A percentile compares a stretch with the other conserved stretches of the same genome.
Evolutionary conservation across 1,284 basidiomycete genomes (phyloP).

Genomic region (Lentinula novae-zelandiae): DNA sequence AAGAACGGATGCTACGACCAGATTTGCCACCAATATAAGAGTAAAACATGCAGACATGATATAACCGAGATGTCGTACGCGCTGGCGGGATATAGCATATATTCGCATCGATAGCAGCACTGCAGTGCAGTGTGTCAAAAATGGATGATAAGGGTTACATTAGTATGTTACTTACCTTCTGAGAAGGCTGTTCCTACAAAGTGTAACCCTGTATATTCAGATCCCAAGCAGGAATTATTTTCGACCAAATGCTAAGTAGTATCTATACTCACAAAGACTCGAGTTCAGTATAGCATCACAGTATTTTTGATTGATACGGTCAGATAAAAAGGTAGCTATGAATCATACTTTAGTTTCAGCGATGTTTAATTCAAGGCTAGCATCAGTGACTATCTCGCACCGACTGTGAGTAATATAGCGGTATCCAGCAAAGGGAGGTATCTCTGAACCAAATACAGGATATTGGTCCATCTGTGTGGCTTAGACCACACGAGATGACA

Average conservation of each 20-base stretch:
- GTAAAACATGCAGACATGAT: neutral
- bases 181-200: neutral
- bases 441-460: conserved; percentile 6
- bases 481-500: conserved; percentile 1
- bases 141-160: no score
- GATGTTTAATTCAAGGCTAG: neutral
- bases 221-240: no score
- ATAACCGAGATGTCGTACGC: neutral
- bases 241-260: no score
- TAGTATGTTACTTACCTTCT: neutral
- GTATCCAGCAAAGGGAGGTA: conserved; percentile 10
- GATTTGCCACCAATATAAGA: neutral
- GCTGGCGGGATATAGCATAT: neutral
- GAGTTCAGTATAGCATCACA: neutral
- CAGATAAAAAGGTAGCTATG: neutral
- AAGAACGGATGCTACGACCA: neutral
- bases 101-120: neutral
- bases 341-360: neutral
- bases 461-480: neutral
- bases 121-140: neutral
- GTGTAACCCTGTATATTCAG: neutral
- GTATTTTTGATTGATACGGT: neutral
- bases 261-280: neutral
- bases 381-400: neutral
- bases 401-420: neutral